A percentile compares a stretch with the other conserved stretches of the same genome.
phyloP scores from a whole-genome alignment of 371 early-diverging fungal species.

The Conidiobolus incongruus region DNA sequence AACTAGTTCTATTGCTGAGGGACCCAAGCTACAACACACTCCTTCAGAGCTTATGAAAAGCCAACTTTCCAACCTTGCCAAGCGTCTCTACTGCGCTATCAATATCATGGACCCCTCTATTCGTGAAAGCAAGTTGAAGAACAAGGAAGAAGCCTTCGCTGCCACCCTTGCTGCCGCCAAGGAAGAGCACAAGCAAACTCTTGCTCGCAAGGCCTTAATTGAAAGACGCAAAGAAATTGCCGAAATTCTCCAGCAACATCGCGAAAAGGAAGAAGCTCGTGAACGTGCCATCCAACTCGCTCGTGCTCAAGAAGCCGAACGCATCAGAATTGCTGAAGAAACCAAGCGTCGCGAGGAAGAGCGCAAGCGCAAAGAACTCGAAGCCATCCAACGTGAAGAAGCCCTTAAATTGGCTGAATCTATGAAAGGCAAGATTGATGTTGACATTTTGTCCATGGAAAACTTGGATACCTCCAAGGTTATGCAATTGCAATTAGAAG shows the following conservation, averaged over 20 bases:
- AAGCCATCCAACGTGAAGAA: constrained; percentile 62
- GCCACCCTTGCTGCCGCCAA: constrained; percentile 40
- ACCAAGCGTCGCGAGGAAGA: constrained; percentile 61
- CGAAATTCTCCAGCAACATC: constrained; percentile 51
- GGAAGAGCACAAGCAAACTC: constrained; percentile 59
- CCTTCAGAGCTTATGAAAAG: constrained; percentile 72
- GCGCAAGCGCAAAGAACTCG: constrained; percentile 47
- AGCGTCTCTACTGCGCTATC: constrained; percentile 58
- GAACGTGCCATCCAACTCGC: constrained; percentile 39
- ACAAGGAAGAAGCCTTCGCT: constrained; percentile 32
- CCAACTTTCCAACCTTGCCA: constrained; percentile 52
- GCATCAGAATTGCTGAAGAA: constrained; percentile 66
- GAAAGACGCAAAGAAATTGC: constrained; percentile 82
- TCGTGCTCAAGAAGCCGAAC: constrained; percentile 72
- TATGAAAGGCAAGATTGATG: constrained; percentile 52
- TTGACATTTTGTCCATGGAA: constrained; percentile 45
- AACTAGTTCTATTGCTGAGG: constrained; percentile 39
- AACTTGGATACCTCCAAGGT: constrained; percentile 60
- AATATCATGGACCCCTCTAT: constrained; percentile 63
- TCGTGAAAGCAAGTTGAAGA: constrained; percentile 30
- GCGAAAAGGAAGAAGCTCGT: constrained; percentile 58
- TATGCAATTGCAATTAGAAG: constrained; percentile 65
- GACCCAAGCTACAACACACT: constrained; percentile 65
- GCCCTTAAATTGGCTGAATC: constrained; percentile 73
- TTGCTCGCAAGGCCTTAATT: constrained; percentile 60